These are phyloP conservation scores for Coriolopsis trogii DNA, from an alignment of 1,284 basidiomycete genomes.

Conservation along the genomic window DNA sequence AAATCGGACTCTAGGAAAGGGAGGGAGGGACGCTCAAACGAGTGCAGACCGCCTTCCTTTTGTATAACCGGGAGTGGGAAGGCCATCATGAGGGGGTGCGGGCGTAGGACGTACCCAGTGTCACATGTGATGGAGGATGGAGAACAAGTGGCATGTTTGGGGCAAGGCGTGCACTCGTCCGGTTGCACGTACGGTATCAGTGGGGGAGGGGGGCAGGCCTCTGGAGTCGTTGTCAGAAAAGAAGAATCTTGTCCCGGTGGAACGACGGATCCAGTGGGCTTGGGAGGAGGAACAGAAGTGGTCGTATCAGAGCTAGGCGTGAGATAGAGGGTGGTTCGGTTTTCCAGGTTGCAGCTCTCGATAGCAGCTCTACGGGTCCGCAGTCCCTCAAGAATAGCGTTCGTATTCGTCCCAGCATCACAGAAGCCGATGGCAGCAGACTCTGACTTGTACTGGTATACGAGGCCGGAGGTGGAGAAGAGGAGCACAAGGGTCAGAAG, in stretches of 20 bases:
- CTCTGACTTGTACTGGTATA: constrained; percentile 62
- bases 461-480: constrained; percentile 42
- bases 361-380: constrained; percentile 49
- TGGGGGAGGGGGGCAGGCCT: constrained; percentile 54
- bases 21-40: constrained; percentile 15
- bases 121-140: constrained; percentile 71
- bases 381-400: constrained; percentile 56
- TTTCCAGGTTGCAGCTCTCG: constrained; percentile 62
- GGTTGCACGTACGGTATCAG: constrained; percentile 65
- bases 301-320: constrained; percentile 35
- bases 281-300: constrained; percentile 20
- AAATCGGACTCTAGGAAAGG: constrained; percentile 42
- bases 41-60: constrained; percentile 27
- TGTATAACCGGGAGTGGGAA: constrained; percentile 40
- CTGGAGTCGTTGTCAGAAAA: constrained; percentile 30
- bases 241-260: background rate
- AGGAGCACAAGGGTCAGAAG: constrained; percentile 43
- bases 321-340: constrained; percentile 45
- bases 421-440: constrained; percentile 84
- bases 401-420: constrained; percentile 67
- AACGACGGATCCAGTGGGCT: constrained; percentile 20
- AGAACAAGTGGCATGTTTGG: constrained; percentile 78
- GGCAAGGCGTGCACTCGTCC: constrained; percentile 82
- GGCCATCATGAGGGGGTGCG: constrained; percentile 62
- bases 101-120: constrained; percentile 72